Evolutionary conservation across 202 grass and related monocot genomes (phyloP).

Genomic region (Carex arenaria): DNA sequence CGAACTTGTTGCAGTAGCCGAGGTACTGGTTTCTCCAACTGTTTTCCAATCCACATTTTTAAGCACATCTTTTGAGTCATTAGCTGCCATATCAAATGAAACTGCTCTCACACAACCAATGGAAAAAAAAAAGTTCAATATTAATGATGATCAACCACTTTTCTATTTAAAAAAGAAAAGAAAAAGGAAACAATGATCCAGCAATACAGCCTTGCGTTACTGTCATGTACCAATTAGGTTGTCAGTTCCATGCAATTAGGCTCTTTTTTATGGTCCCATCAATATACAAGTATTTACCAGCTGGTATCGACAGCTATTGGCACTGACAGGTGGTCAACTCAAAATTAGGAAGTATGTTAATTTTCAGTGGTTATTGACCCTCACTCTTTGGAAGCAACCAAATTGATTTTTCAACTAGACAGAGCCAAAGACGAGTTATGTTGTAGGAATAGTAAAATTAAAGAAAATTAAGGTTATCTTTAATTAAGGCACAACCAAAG

Average conservation of each 20-base stretch:
- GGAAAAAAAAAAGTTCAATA: neutral
- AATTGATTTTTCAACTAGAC: too few relatives aligned
- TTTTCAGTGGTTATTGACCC: too few relatives aligned
- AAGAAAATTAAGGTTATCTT: too few relatives aligned
- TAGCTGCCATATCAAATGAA: constrained; percentile 31
- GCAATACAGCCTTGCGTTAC: neutral
- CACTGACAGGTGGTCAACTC: neutral
- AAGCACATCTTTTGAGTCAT: constrained; percentile 64
- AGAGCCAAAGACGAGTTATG: too few relatives aligned
- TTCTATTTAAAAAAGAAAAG: neutral
- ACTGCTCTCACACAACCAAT: neutral
- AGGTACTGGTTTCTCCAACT: constrained; percentile 36
- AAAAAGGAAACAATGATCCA: neutral
- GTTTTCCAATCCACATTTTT: constrained; percentile 82
- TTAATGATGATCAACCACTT: neutral
- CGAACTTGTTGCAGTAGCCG: constrained; percentile 31
- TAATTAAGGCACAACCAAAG: too few relatives aligned
- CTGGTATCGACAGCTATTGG: neutral
- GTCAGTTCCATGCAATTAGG: neutral
- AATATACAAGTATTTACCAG: neutral
- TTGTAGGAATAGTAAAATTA: too few relatives aligned
- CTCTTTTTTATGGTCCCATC: neutral
- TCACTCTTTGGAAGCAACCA: too few relatives aligned
- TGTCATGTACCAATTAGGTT: neutral
- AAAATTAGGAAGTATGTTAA: neutral